These are phyloP conservation scores for Neurospora tetrasperma DNA, from an alignment of 495 filamentous ascomycete genomes.

Conservation along the genomic window DNA sequence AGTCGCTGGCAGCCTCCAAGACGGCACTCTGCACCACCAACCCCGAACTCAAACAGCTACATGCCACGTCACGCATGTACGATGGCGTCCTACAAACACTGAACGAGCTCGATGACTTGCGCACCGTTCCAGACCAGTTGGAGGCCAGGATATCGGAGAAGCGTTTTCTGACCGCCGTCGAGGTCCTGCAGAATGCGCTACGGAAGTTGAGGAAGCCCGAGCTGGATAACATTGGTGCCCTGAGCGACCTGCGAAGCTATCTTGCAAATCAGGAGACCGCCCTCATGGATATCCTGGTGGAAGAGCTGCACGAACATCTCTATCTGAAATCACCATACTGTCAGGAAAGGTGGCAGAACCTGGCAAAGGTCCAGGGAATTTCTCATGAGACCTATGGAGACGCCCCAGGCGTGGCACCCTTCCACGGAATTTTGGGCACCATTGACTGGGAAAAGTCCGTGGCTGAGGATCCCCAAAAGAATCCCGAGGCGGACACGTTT, in stretches of 20 bases:
- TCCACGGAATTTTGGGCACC: slow-evolving; percentile 71
- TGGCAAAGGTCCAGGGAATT: slow-evolving; percentile 43
- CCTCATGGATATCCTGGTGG: slow-evolving; percentile 86
- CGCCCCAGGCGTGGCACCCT: slow-evolving; percentile 36
- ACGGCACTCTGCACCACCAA: slow-evolving; percentile 72
- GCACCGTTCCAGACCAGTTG: slow-evolving; percentile 82
- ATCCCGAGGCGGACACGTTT: slow-evolving; percentile 90
- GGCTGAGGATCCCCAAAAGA: slow-evolving; percentile 77
- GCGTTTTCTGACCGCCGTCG: slow-evolving; percentile 83
- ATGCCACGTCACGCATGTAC: slow-evolving; percentile 77
- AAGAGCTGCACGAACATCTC: slow-evolving; percentile 93
- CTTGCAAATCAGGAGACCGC: slow-evolving; percentile 86
- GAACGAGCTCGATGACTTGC: slow-evolving; percentile 75
- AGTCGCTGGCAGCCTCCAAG: slow-evolving; percentile 75
- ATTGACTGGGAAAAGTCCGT: slow-evolving; percentile 59
- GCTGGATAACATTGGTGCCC: slow-evolving; percentile 81
- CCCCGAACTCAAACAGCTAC: slow-evolving; percentile 81
- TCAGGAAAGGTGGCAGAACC: slow-evolving; percentile 82
- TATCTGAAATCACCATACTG: slow-evolving; percentile 97
- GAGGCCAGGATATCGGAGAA: slow-evolving; percentile 95
- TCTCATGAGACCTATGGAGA: slow-evolving; percentile 37
- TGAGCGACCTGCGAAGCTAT: slow-evolving; percentile 77
- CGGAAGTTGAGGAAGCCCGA: slow-evolving; percentile 74
- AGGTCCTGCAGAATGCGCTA: slow-evolving; percentile 79
- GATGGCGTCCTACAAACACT: slow-evolving; percentile 83